A percentile compares a stretch with the other conserved stretches of the same genome.
Evolutionary conservation across 495 filamentous ascomycete genomes (phyloP).

Genomic region (Echria macrotheca): DNA sequence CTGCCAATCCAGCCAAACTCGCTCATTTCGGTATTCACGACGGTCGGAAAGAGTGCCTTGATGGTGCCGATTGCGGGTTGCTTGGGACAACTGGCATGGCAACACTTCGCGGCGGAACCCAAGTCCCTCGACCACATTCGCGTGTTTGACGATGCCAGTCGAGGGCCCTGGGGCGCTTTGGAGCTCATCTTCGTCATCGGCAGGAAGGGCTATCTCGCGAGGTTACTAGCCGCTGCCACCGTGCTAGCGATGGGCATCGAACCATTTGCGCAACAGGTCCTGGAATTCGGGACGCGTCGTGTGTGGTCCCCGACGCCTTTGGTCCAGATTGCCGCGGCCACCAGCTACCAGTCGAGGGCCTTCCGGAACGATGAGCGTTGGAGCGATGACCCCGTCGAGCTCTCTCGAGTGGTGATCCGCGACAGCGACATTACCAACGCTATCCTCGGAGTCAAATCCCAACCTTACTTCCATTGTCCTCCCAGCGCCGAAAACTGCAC

Average conservation of each 20-base stretch:
- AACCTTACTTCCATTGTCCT: conserved; percentile 11
- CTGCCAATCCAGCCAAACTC: conserved; percentile 27
- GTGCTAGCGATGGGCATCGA: conserved; percentile 15
- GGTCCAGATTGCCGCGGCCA: conserved; percentile 10
- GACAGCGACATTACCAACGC: conserved; percentile 8
- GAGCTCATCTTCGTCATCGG: conserved; percentile 18
- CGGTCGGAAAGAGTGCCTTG: conserved; percentile 26
- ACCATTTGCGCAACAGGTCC: conserved; percentile 17
- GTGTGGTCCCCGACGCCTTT: background rate
- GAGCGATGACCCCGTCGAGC: background rate
- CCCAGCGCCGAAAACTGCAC: conserved; percentile 7
- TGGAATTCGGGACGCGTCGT: conserved; percentile 3
- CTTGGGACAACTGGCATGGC: conserved; percentile 36
- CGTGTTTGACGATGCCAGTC: conserved; percentile 30
- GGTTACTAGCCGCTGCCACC: conserved; percentile 6
- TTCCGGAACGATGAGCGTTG: conserved; percentile 1
- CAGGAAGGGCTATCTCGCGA: background rate
- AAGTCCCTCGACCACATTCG: conserved; percentile 21
- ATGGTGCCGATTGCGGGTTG: conserved; percentile 23
- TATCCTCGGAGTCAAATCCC: background rate
- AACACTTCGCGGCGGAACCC: conserved; percentile 17
- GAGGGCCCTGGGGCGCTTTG: conserved; percentile 32
- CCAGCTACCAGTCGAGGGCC: background rate
- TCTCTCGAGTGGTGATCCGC: background rate
- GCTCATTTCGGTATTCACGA: conserved; percentile 31